Conservation (phyloP, 2,329 filamentous ascomycete genomes). For the Paramyrothecium roridum region DNA sequence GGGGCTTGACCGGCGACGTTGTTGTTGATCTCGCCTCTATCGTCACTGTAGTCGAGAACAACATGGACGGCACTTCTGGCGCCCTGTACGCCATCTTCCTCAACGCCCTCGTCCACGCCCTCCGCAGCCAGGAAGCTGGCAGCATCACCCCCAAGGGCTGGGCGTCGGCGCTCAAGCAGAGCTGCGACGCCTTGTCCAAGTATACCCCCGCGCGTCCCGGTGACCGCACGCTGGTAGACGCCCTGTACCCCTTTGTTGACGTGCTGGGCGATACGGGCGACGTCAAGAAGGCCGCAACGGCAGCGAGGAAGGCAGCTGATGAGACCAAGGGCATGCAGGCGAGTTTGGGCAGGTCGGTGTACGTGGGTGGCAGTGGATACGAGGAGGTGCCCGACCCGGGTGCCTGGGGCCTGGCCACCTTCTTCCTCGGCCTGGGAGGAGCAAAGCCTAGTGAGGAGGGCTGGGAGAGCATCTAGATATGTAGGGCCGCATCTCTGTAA, state of each 20-base stretch:
- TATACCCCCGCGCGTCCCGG: constrained; percentile 90
- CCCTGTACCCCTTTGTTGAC: constrained; percentile 82
- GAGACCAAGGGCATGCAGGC: constrained; percentile 90
- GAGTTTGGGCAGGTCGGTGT: constrained; percentile 63
- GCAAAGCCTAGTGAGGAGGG: constrained; percentile 36
- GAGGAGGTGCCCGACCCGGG: constrained; percentile 60
- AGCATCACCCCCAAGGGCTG: constrained; percentile 38
- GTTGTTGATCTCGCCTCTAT: constrained; percentile 51
- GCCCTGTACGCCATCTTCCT: constrained; percentile 78
- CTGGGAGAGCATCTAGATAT: constrained; percentile 26
- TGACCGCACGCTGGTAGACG: constrained; percentile 88
- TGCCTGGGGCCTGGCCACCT: constrained; percentile 70
- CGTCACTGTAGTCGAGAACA: constrained; percentile 51
- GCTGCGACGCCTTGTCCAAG: constrained; percentile 66
- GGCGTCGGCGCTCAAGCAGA: constrained; percentile 67
- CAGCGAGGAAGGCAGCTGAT: constrained; percentile 72
- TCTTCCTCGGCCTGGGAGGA: constrained; percentile 74
- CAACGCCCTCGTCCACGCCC: constrained; percentile 72
- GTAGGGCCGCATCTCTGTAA: background rate
- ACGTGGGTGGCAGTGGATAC: constrained; percentile 41
- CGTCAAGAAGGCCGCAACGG: constrained; percentile 69
- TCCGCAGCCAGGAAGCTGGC: constrained; percentile 40
- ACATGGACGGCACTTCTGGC: constrained; percentile 62
- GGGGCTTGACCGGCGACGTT: constrained; percentile 46
- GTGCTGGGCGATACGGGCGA: constrained; percentile 63